phyloP scores from a whole-genome alignment of 345 rosid species.

The Salix viminalis region DNA sequence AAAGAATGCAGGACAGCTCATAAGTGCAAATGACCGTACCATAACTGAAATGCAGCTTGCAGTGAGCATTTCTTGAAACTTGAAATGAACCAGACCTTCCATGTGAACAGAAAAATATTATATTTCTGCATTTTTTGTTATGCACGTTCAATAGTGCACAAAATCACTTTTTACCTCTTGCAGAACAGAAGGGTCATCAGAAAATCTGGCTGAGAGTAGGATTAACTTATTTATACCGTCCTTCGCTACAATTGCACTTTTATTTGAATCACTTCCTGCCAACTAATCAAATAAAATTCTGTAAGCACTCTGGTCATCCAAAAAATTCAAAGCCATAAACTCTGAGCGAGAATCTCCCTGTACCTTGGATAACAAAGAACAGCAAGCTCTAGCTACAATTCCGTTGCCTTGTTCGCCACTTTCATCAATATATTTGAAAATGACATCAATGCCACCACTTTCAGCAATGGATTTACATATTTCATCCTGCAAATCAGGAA shows the following conservation, averaged over 20 bases:
- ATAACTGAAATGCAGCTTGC: neutral
- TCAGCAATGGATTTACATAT: constrained; percentile 88
- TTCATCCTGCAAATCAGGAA: constrained; percentile 48
- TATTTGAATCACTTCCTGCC: constrained; percentile 94
- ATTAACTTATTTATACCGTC: constrained; percentile 65
- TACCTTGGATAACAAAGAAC: constrained; percentile 84
- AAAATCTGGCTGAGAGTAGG: constrained; percentile 60
- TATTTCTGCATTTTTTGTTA: neutral
- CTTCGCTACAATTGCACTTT: constrained; percentile 71
- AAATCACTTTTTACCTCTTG: constrained; percentile 58
- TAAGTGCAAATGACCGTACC: neutral
- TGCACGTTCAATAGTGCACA: neutral
- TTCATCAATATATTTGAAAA: constrained; percentile 68
- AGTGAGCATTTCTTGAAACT: neutral
- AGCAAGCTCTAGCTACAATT: constrained; percentile 61
- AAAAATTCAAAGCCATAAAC: neutral
- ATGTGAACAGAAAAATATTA: neutral
- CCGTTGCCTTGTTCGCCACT: constrained; percentile 76
- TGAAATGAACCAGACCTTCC: neutral
- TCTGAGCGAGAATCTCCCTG: neutral
- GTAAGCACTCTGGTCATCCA: neutral
- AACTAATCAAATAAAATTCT: constrained; percentile 41
- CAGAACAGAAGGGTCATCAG: constrained; percentile 74
- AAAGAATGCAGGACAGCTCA: neutral
- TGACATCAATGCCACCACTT: constrained; percentile 73